Percentiles rank a stretch among this genome's conserved stretches.
Evolutionary conservation across 2,329 filamentous ascomycete species (phyloP).

Genomic region (Zymoseptoria passerinii): DNA sequence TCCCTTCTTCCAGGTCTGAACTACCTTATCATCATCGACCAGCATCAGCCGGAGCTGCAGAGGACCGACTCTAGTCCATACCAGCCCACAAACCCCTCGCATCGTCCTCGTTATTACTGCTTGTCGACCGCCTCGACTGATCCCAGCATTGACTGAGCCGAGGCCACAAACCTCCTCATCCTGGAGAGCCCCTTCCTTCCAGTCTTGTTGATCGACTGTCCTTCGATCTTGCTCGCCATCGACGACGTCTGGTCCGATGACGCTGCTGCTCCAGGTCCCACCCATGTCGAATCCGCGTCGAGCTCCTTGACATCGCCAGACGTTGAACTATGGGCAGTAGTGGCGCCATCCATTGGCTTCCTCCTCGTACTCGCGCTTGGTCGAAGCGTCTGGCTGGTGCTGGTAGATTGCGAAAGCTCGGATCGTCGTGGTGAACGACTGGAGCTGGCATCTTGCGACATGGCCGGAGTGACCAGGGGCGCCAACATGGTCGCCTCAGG

Average conservation of each 20-base stretch:
- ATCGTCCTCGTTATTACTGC: not conserved
- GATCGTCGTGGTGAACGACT: not conserved
- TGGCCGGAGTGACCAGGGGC: not conserved
- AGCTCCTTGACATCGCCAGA: conserved; percentile 19
- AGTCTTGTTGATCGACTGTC: conserved; percentile 6
- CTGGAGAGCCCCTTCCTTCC: conserved; percentile 13
- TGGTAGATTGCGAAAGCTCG: not conserved
- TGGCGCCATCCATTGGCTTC: not conserved
- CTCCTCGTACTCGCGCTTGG: not conserved
- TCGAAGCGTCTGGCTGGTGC: not conserved
- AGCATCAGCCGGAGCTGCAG: not conserved
- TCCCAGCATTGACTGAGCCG: conserved; percentile 15
- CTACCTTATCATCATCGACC: not conserved
- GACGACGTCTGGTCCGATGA: not conserved
- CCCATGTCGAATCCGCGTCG: conserved; percentile 17
- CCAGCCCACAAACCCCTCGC: not conserved
- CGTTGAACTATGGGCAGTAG: not conserved
- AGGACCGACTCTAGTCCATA: not conserved
- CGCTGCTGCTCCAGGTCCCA: conserved; percentile 6
- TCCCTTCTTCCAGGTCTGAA: no score
- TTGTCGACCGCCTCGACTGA: not conserved
- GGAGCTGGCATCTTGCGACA: not conserved
- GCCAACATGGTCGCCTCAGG: conserved; percentile 18
- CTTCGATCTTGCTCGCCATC: not conserved
- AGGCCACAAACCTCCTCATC: conserved; percentile 20